phyloP scores from a whole-genome alignment of 208 protist species.

The Ichthyophonus hoferi region DNA sequence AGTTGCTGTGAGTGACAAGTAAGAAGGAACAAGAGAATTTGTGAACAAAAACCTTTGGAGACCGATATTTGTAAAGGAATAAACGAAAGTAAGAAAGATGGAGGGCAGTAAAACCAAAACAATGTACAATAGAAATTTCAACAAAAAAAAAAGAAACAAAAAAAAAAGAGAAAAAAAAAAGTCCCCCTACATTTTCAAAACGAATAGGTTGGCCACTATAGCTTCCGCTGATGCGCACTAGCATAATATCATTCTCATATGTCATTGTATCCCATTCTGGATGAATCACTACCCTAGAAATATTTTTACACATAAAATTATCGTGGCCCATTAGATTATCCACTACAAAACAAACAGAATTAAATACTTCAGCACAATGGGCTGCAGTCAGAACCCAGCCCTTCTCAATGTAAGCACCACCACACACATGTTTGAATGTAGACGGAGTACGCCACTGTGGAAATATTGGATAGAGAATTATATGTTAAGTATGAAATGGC shows the following conservation, averaged over 20 bases:
- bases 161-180: not conserved
- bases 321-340: not conserved
- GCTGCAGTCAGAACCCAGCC: not conserved
- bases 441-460: not conserved
- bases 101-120: not conserved
- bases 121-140: not conserved
- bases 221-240: not conserved
- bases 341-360: not conserved
- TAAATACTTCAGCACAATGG: not conserved
- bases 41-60: too few species aligned
- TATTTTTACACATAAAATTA: not conserved
- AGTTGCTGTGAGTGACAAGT: too few species aligned
- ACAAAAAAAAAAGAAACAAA: not conserved
- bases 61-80: not conserved
- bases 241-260: not conserved
- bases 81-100: not conserved
- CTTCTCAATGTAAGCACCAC: not conserved
- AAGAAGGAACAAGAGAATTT: too few species aligned
- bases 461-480: too few species aligned
- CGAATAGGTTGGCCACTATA: not conserved
- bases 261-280: not conserved
- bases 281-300: not conserved
- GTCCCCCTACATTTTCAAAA: not conserved
- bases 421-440: not conserved
- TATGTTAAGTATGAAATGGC: too few species aligned